Base-by-base conservation (phyloP, 2,329 filamentous ascomycete species). In the Leptoxyphium fumago region DNA sequence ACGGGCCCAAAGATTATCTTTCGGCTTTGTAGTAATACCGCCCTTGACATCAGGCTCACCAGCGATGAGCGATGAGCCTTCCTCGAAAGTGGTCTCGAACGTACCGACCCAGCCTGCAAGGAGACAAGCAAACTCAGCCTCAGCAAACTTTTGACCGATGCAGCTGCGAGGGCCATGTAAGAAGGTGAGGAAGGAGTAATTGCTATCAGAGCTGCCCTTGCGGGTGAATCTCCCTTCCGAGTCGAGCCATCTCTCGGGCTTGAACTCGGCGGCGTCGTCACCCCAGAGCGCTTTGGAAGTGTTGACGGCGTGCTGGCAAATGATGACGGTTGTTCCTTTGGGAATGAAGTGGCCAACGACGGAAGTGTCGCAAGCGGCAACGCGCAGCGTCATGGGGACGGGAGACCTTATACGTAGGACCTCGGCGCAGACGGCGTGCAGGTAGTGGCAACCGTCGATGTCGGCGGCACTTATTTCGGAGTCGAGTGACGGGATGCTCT, bases 111-210 rank as follows among this genome's bases (percentile, higher is more conserved):
- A 78, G 8, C 76, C 73, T 17, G 86, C 87, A 40, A 95, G 59
- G 49, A 95, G 64, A 57, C 82, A 89, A 8, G 84, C 85, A 62
- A 94, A 84, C 68, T 95, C 89, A 1, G 81, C 77, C 58, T 78
- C 81, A 0, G 88, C 83, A 64, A 94, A 94, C 2, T 71, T 70
- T 61, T 80, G 74, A 0, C 87, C 88, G 52, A 94, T 94, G 58
- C 88, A 94, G 56, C 80, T 83, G 43, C 87, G 69, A 2, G 87
- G 86, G 0, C 88, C 88, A 59, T 94, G 85, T 46, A 94, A 61
- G 64, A 94, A 94, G 0, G 84, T 89, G 63, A 89, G 59, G 54
- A 82, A 80, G 1, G 80, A 75, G 59, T 82, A 94, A 61, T 89
- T 91, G 51, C 73, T 84, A 13, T 71, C 68, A 1, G 84, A 81